phyloP scores from a whole-genome alignment of 768 basidiomycete species.

The Tulasnella sp. region DNA sequence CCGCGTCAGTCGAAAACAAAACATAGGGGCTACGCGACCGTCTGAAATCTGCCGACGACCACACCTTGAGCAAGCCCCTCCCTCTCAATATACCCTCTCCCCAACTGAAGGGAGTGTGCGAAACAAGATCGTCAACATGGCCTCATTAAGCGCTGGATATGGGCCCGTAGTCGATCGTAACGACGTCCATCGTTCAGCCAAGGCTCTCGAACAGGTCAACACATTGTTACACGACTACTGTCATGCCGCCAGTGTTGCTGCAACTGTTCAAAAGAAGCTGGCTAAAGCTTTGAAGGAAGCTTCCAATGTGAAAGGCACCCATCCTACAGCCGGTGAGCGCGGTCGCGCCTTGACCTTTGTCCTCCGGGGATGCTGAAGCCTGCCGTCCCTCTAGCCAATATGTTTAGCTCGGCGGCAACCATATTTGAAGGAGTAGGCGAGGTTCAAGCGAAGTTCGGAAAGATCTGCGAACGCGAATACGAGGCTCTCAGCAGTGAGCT shows the following conservation, averaged over 20 bases:
- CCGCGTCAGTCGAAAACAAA: not conserved
- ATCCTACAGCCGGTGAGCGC: conserved; percentile 49
- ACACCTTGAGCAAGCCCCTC: not conserved
- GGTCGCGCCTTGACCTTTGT: not conserved
- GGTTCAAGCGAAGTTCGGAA: conserved; percentile 62
- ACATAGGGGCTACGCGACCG: not conserved
- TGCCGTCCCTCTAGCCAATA: conserved; percentile 38
- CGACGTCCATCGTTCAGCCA: conserved; percentile 75
- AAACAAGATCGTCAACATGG: not conserved
- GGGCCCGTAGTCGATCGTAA: conserved; percentile 42
- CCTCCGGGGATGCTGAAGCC: not conserved
- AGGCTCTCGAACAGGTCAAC: conserved; percentile 56
- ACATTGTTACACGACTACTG: conserved; percentile 61
- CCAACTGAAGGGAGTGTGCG: not conserved
- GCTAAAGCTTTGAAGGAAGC: conserved; percentile 58
- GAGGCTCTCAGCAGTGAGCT: conserved; percentile 52
- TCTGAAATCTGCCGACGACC: not conserved
- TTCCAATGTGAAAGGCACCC: conserved; percentile 46
- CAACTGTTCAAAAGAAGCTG: conserved; percentile 60
- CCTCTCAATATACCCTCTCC: not conserved
- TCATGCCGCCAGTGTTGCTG: conserved; percentile 52
- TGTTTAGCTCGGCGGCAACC: conserved; percentile 48
- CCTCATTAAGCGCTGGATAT: not conserved
- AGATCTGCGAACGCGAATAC: conserved; percentile 63
- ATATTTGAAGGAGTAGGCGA: conserved; percentile 63